Base-by-base conservation (phyloP, 306 rosid species). In the Abrus pulchellus region DNA sequence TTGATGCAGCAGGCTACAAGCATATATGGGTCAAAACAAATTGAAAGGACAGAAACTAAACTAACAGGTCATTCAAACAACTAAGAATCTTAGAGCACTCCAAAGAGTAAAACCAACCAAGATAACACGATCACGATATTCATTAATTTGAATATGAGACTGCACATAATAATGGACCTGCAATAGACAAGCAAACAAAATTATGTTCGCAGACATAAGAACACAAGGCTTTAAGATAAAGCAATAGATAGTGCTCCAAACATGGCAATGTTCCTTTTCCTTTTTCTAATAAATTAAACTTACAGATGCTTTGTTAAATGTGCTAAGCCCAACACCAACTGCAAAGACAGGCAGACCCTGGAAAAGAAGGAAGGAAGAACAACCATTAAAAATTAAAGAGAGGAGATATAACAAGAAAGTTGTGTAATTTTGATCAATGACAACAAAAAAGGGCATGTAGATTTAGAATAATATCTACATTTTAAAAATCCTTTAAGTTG, bases 111-210 rank as follows among this genome's bases (percentile, higher is more conserved):
- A 30, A 60, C 94, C 76, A 68, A 95, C 99, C 97, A 95, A 91
- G 75, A 91, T 43, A 77, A 90, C 78, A 27, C 91, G 81, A 82
- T 95, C 99, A 68, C 99, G 93, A 79, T 95, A 95, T 87, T 95
- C 98, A 75, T 95, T 95, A 44, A 95, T 86, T 86, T 95, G 99
- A 89, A 95, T 95, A 85, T 95, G 99, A 73, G 99, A 95, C 88
- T 95, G 99, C 87, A 95, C 98, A 89, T 95, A 95, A 88, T 89
- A 90, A 82, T 93, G 90, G 71, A 93, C 97, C 99, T 95, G 89
- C 36, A 85, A 45, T 14, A 79, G 53, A 68, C 47, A 69, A 41
- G 29, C 9, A 27, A 3, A 45, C 27, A 29, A 69, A 73, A 72
- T 62, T 60, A 56, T 32, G 43, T 68, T 61, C 8, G 70, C 81